Evolutionary conservation across 768 basidiomycete species (phyloP).

Genomic region (Boletus reticulatus): DNA sequence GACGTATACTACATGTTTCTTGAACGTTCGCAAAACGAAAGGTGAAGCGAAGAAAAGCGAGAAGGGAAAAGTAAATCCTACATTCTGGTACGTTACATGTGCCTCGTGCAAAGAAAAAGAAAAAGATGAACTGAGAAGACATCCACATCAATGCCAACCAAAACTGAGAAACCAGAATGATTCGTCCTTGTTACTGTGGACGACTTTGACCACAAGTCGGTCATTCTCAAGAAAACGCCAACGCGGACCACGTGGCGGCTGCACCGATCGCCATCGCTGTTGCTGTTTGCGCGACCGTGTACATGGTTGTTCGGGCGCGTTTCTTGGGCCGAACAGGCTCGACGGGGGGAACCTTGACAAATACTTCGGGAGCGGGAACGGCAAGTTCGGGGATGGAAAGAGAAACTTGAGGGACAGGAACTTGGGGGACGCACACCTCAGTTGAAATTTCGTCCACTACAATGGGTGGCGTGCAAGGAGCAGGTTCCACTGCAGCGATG

Average conservation of each 20-base stretch:
- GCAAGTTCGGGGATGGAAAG: background rate
- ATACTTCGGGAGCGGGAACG: background rate
- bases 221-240: constrained; percentile 54
- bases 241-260: constrained; percentile 68
- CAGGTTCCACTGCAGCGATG: background rate
- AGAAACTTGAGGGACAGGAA: constrained; percentile 1
- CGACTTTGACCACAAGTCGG: background rate
- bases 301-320: constrained; percentile 40
- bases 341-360: background rate
- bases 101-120: background rate
- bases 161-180: background rate
- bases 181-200: background rate
- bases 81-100: background rate
- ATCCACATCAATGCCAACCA: background rate
- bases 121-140: background rate
- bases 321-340: constrained; percentile 37
- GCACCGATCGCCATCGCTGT: constrained; percentile 66
- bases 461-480: background rate
- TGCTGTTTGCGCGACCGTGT: constrained; percentile 53
- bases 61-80: background rate
- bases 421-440: constrained; percentile 6
- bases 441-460: background rate
- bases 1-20: background rate
- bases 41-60: background rate
- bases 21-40: background rate